Evolutionary conservation across 495 filamentous ascomycete species (phyloP), one percentile per base, ranked within the genome.

Genomic region (Aspergillus nanangensis): DNA sequence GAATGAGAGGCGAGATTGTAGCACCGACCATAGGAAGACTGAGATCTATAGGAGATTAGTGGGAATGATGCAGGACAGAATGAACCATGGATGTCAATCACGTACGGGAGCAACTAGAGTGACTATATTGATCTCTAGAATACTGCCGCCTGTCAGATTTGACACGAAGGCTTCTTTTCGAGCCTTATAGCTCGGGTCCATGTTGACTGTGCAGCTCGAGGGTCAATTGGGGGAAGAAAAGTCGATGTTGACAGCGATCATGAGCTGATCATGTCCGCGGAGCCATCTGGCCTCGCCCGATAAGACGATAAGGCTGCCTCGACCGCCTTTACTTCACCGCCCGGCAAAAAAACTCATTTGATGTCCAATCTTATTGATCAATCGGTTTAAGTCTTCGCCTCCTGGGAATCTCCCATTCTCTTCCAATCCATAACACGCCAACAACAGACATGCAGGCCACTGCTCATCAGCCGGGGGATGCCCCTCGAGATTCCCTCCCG

Each of bases 161-260:
- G 92, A 96, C 54, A 99, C 93, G 58, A 95, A 96, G 45, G 88
- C n/a, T 74, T 95, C 91, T 65, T 97, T 99, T 40, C 82, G 76
- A 41, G 83, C 77, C 71, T 97, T 99, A 70, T 95, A 92, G 65
- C 73, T 82, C 23, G 70, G 63, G 36, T 77, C 76, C 80, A 82
- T 82, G 17, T 34, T 63, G 33, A 41, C 5, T 25, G 5, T 18
- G 8, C 8, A n/a, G 8, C 11, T 10, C 9, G 14, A 4, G n/a
- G n/a, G 9, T 18, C n/a, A n/a, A 39, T n/a, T 3, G n/a, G n/a
- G n/a, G n/a, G n/a, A n/a, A n/a, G n/a, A n/a, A n/a, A n/a, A n/a
- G n/a, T n/a, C n/a, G n/a, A n/a, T n/a, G n/a, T n/a, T n/a, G n/a
- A n/a, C n/a, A n/a, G n/a, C n/a, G n/a, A n/a, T n/a, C n/a, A n/a